These are phyloP conservation scores for Nosema muscidifuracis DNA, from an alignment of 371 early-diverging fungal genomes.

Conservation along the genomic window DNA sequence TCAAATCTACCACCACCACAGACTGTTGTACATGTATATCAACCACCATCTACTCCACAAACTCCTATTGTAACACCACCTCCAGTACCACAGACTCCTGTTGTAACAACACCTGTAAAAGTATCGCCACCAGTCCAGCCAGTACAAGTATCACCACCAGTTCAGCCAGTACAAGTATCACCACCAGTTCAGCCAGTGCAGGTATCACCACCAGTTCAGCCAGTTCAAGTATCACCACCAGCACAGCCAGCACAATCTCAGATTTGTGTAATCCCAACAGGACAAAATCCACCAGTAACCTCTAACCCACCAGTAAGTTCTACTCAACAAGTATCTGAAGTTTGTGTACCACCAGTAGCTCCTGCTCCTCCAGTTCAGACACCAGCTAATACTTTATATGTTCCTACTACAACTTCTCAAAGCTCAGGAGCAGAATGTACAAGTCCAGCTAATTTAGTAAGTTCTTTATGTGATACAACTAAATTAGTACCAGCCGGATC, in stretches of 20 bases:
- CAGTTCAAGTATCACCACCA: not conserved
- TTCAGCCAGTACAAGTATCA: too few species aligned
- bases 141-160: not conserved
- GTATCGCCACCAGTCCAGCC: not conserved
- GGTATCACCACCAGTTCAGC: not conserved
- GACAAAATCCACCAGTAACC: not conserved
- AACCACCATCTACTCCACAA: not conserved
- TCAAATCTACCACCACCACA: not conserved
- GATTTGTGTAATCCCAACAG: too few species aligned
- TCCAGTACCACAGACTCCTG: not conserved
- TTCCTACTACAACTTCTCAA: not conserved
- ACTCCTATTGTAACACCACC: not conserved
- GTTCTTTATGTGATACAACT: constrained; percentile 5
- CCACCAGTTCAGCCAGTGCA: not conserved
- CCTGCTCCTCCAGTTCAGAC: not conserved
- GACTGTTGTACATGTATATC: not conserved
- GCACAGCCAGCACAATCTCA: not conserved
- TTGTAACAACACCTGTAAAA: not conserved
- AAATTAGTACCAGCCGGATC: not conserved
- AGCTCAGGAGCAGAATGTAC: not conserved
- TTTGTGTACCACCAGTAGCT: not conserved
- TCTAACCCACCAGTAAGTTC: not conserved
- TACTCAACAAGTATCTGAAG: not conserved
- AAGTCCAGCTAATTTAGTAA: not conserved
- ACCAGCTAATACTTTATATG: not conserved